Conservation (phyloP, 2,329 filamentous ascomycete genomes). For the Clarireedia hainanense region DNA sequence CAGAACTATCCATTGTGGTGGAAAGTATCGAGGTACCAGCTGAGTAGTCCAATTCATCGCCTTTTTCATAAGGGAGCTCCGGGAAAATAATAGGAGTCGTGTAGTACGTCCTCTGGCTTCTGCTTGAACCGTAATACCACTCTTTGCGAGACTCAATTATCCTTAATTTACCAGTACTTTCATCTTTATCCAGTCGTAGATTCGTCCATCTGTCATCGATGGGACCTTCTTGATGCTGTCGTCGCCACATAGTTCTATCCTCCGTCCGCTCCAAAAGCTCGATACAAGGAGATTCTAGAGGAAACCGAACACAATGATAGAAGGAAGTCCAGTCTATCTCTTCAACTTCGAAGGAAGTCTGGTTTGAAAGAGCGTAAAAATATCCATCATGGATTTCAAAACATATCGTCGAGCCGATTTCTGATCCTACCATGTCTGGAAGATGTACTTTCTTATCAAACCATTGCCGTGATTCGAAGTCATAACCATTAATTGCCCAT, state of each 20-base stretch:
- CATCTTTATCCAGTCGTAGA: slow-evolving; percentile 53
- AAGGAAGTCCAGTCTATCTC: slow-evolving; percentile 61
- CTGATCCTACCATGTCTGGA: slow-evolving; percentile 51
- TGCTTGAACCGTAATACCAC: slow-evolving; percentile 50
- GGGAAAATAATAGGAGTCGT: slow-evolving; percentile 43
- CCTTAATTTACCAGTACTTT: slow-evolving; percentile 47
- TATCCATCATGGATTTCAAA: slow-evolving; percentile 61
- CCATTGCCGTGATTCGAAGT: slow-evolving; percentile 36
- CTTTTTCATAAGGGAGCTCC: slow-evolving; percentile 6
- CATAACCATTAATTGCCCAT: slow-evolving; percentile 53
- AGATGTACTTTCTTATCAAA: slow-evolving; percentile 42
- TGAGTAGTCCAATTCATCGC: slow-evolving; percentile 6
- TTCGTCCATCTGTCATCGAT: slow-evolving; percentile 70
- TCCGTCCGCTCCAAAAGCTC: slow-evolving; percentile 35
- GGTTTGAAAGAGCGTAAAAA: slow-evolving; percentile 65
- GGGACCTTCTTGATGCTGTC: slow-evolving; percentile 60
- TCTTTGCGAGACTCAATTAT: slow-evolving; percentile 64
- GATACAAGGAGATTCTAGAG: slow-evolving; percentile 39
- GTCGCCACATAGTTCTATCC: slow-evolving; percentile 51
- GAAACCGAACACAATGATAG: slow-evolving; percentile 60
- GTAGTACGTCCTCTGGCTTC: slow-evolving; percentile 59
- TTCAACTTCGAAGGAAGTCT: slow-evolving; percentile 52
- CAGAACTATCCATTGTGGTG: neutral
- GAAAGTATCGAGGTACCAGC: neutral
- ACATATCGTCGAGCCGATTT: slow-evolving; percentile 59